These are phyloP conservation scores for Meripilus lineatus DNA, from an alignment of 1,284 basidiomycete species.

Conservation along the genomic window DNA sequence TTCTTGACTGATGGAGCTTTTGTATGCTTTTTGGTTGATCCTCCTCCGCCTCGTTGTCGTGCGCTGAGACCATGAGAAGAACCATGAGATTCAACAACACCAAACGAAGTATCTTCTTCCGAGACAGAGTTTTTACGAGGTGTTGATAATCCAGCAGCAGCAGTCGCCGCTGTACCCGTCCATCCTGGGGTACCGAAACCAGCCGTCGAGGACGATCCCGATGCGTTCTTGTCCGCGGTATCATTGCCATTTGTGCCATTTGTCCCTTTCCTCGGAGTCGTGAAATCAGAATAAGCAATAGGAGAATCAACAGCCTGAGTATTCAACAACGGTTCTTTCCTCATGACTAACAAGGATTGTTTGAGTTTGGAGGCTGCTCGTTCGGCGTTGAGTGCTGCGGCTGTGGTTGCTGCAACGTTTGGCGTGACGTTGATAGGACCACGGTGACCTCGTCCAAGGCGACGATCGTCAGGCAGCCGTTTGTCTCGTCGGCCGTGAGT, in stretches of 20 bases:
- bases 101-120: too few species aligned
- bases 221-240: not conserved
- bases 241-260: conserved; percentile 3
- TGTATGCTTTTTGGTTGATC: not conserved
- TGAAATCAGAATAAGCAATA: conserved; percentile 37
- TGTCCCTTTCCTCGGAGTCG: conserved; percentile 17
- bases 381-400: conserved; percentile 76
- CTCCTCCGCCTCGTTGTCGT: conserved; percentile 5
- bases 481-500: conserved; percentile 28
- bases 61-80: conserved; percentile 6
- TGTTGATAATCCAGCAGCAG: conserved; percentile 7
- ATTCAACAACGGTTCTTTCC: conserved; percentile 64
- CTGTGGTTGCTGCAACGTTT: conserved; percentile 64
- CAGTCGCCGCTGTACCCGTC: too few species aligned
- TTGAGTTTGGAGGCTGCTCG: conserved; percentile 67
- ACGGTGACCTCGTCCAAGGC: conserved; percentile 23
- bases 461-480: conserved; percentile 27
- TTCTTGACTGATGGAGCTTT: not conserved
- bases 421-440: conserved; percentile 48
- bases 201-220: conserved; percentile 9
- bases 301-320: conserved; percentile 41
- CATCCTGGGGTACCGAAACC: conserved; percentile 17
- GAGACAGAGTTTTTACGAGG: too few species aligned
- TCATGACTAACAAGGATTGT: conserved; percentile 53
- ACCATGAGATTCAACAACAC: too few species aligned